These are phyloP conservation scores for Ceratobasidium sp. DNA, from an alignment of 1,284 basidiomycete species.

Conservation along the genomic window DNA sequence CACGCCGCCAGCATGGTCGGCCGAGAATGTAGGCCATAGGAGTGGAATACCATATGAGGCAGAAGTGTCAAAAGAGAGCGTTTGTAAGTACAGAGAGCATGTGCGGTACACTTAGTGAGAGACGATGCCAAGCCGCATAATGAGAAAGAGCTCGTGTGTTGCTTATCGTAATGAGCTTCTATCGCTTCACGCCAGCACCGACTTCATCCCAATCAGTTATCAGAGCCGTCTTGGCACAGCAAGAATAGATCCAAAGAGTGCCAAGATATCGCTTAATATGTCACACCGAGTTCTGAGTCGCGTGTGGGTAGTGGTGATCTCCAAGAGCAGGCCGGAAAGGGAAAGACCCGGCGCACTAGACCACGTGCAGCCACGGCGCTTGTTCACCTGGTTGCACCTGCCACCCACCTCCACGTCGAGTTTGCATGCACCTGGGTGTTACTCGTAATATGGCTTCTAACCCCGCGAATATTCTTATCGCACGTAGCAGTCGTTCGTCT, in stretches of 20 bases:
- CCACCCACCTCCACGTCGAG: not conserved
- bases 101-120: not conserved
- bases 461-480: slow-evolving; percentile 85
- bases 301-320: not conserved
- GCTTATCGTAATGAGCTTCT: slow-evolving; percentile 23
- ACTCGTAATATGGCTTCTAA: slow-evolving; percentile 33
- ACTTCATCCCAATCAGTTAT: not conserved
- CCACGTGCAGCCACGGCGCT: slow-evolving; percentile 35
- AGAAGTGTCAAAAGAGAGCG: not conserved
- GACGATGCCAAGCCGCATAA: slow-evolving; percentile 17
- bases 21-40: not conserved
- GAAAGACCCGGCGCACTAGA: not conserved
- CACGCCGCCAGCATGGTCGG: slow-evolving; percentile 2
- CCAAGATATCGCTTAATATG: slow-evolving; percentile 14
- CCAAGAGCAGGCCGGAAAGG: not conserved
- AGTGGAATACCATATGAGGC: not conserved
- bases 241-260: not conserved
- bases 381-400: not conserved
- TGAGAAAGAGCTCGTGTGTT: not conserved
- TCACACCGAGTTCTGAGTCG: not conserved
- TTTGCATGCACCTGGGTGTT: slow-evolving; percentile 26
- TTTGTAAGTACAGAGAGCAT: not conserved
- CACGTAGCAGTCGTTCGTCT: slow-evolving; percentile 78
- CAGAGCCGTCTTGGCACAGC: not conserved
- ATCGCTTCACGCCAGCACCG: not conserved